A percentile compares a stretch with the other conserved stretches of the same genome.
phyloP scores from a whole-genome alignment of 495 filamentous ascomycete species.

The Sabuloglossum arenarium region DNA sequence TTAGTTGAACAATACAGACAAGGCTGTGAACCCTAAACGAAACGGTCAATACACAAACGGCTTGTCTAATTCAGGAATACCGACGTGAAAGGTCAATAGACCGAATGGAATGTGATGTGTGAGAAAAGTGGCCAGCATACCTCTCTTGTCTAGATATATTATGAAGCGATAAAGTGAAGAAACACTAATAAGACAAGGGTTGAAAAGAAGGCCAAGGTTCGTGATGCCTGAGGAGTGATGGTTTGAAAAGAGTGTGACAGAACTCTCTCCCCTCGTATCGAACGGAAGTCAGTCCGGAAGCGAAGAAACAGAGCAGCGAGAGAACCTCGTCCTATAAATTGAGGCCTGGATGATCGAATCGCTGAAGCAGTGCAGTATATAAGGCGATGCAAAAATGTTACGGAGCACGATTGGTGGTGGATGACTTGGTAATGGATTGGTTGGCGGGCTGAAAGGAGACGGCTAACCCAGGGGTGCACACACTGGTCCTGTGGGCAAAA shows the following conservation, averaged over 20 bases:
- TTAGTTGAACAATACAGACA: not conserved
- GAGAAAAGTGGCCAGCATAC: not conserved
- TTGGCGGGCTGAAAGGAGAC: constrained; percentile 1
- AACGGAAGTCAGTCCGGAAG: not conserved
- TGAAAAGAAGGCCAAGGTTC: not conserved
- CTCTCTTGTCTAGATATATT: constrained; percentile 1
- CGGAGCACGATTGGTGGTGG: not conserved
- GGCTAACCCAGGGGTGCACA: not conserved
- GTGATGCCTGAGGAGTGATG: not conserved
- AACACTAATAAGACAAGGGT: not conserved
- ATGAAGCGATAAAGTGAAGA: not conserved
- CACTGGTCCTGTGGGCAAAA: not conserved
- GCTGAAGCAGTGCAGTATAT: not conserved
- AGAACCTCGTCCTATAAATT: not conserved
- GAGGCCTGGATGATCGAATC: not conserved
- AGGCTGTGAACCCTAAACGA: not conserved
- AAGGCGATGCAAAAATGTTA: not conserved
- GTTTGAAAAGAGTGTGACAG: not conserved
- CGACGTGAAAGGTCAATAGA: not conserved
- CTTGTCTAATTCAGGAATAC: not conserved
- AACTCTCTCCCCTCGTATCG: not conserved
- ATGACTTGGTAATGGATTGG: not conserved
- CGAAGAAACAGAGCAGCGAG: not conserved
- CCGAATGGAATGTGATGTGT: not conserved
- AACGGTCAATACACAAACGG: not conserved